A percentile compares a stretch with the other conserved stretches of the same genome.
Conservation (phyloP, 768 basidiomycete species). For the Phylloporus sp. region DNA sequence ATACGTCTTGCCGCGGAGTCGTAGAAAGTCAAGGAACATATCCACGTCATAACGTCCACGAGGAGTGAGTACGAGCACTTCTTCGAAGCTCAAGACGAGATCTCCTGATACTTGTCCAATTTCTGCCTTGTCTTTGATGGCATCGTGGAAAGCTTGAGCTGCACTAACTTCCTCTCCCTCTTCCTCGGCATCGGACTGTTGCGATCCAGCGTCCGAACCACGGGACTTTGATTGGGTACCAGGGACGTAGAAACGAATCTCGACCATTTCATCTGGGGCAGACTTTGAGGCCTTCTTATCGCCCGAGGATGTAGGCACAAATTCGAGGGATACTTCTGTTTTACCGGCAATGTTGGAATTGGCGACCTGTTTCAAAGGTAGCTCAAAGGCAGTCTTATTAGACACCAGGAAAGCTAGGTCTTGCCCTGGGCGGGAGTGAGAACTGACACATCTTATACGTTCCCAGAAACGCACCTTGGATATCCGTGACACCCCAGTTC, state of each 20-base stretch:
- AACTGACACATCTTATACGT: neutral
- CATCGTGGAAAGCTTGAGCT: conserved; percentile 95
- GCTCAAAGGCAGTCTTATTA: conserved; percentile 83
- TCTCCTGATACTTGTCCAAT: conserved; percentile 90
- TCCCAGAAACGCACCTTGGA: conserved; percentile 63
- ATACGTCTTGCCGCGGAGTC: conserved; percentile 96
- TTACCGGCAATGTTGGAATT: conserved; percentile 98
- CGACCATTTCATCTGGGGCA: conserved; percentile 81
- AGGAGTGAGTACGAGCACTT: conserved; percentile 91
- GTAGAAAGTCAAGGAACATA: conserved; percentile 93
- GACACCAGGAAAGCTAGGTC: conserved; percentile 90
- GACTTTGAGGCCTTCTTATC: conserved; percentile 42
- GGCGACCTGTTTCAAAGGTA: conserved; percentile 81
- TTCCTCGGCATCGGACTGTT: conserved; percentile 68
- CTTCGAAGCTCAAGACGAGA: conserved; percentile 90
- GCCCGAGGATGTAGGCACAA: conserved; percentile 48
- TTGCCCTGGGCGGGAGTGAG: conserved; percentile 51
- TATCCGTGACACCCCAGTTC: conserved; percentile 97
- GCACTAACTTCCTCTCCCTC: conserved; percentile 80
- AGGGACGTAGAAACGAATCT: conserved; percentile 95
- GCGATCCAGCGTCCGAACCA: conserved; percentile 70
- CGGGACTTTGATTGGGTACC: conserved; percentile 62
- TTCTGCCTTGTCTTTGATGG: conserved; percentile 93
- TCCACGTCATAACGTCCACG: conserved; percentile 97
- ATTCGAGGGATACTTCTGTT: conserved; percentile 99